Base-by-base conservation (phyloP, 257 asterid species). In the Avicennia marina region DNA sequence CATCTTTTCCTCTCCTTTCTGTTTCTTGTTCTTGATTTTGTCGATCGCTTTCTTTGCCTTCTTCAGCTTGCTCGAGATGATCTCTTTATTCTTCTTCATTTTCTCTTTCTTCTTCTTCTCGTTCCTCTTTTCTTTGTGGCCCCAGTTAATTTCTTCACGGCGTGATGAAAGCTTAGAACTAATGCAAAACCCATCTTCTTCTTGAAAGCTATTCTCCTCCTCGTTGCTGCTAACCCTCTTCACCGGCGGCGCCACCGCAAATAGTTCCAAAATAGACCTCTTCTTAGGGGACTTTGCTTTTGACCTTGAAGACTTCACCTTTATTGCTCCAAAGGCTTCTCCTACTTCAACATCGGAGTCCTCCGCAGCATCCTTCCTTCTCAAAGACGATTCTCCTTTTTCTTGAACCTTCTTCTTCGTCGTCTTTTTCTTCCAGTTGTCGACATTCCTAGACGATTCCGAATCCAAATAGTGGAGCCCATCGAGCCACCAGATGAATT, bases 401-500 rank as follows among this genome's bases (percentile, higher is more conserved):
- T 25, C 52, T 25, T 10, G 59, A 49, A 62, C 38, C 9, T 15
- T 41, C 31, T 49, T 48, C 45, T 29, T 58, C 60, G 20, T 61
- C 58, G 46, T 39, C 41, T 50, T 52, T 46, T 1, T 42, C 33
- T 11, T 56, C 21, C 53, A 44, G 20, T 17, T 27, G 29, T 27
- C 46, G 45, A 32, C 45, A 32, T 49, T 33, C 24, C 17, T 27
- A 24, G 20, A 36, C 25, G 34, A 47, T 22, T 48, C 18, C 4
- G 60, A 45, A 16, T 15, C 38, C 20, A 34, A 16, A 43, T 50
- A 20, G 3, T 65, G 47, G 11, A 82, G 65, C 56, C 53, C 74
- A 49, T 77, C 80, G 40, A 62, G 24, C 90, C 90, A 82, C 87
- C 87, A 82, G 13, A 62, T 64, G 69, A 77, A 82, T 65, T 72